phyloP scores from a whole-genome alignment of 2,329 filamentous ascomycete species.

The Coleophoma eucalyptorum region DNA sequence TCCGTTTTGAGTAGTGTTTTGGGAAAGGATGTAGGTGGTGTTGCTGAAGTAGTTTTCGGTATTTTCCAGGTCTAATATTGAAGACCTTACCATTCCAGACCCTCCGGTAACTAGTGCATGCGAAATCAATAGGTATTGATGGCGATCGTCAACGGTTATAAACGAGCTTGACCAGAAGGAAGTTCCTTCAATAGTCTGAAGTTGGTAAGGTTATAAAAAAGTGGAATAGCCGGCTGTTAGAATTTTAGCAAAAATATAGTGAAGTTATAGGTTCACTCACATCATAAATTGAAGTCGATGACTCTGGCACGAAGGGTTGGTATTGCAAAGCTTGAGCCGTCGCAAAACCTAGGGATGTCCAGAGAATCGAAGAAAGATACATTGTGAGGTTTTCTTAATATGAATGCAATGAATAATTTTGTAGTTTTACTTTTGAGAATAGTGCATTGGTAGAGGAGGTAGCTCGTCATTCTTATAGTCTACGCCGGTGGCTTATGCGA shows the following conservation, averaged over 20 bases:
- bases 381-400: no score
- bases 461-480: no score
- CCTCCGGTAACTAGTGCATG: background rate
- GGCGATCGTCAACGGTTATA: background rate
- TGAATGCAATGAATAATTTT: no score
- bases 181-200: background rate
- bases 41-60: background rate
- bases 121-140: background rate
- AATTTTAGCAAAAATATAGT: background rate
- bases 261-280: background rate
- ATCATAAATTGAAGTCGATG: background rate
- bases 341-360: no score
- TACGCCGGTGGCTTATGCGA: no score
- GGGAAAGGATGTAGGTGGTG: background rate
- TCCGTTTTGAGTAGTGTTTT: background rate
- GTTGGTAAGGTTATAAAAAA: background rate
- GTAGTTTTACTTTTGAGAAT: no score
- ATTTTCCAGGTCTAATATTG: background rate
- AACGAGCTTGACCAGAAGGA: background rate
- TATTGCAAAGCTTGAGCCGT: no score
- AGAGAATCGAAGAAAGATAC: no score
- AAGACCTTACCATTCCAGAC: background rate
- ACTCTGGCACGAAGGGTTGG: background rate
- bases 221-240: background rate
- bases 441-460: no score